Conservation (phyloP, 768 basidiomycete genomes). For the Boletellus ananas region DNA sequence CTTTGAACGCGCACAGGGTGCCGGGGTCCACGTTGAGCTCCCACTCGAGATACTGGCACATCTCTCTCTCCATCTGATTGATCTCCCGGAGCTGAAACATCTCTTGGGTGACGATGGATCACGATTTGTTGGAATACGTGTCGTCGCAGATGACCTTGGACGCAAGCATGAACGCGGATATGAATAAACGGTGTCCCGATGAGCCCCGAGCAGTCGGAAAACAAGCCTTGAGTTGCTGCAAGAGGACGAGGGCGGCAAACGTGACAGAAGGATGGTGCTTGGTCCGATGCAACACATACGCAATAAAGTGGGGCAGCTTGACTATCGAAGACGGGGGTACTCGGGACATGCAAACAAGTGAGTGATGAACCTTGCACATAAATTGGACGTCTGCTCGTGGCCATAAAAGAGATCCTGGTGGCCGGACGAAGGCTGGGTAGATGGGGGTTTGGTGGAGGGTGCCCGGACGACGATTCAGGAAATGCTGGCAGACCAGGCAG, state of each 20-base stretch:
- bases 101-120: constrained; percentile 85
- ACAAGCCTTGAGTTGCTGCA: constrained; percentile 63
- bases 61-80: constrained; percentile 80
- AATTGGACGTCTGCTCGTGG: constrained; percentile 67
- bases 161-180: constrained; percentile 71
- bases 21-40: constrained; percentile 71
- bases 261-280: constrained; percentile 54
- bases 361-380: constrained; percentile 77
- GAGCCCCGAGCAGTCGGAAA: constrained; percentile 79
- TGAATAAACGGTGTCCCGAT: constrained; percentile 67
- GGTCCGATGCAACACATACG: constrained; percentile 66
- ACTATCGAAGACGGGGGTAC: constrained; percentile 42
- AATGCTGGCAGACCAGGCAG: no score
- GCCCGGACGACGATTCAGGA: no score
- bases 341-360: constrained; percentile 87
- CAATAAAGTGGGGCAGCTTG: constrained; percentile 56
- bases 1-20: constrained; percentile 59
- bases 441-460: constrained; percentile 27
- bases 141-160: constrained; percentile 89
- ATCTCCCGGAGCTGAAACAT: constrained; percentile 77
- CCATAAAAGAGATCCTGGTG: constrained; percentile 42
- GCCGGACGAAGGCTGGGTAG: constrained; percentile 24
- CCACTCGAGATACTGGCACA: constrained; percentile 91
- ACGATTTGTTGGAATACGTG: constrained; percentile 90
- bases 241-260: constrained; percentile 40